Evolutionary conservation across 805 yeast species (phyloP).

Genomic region (Wickerhamiella lipophila): DNA sequence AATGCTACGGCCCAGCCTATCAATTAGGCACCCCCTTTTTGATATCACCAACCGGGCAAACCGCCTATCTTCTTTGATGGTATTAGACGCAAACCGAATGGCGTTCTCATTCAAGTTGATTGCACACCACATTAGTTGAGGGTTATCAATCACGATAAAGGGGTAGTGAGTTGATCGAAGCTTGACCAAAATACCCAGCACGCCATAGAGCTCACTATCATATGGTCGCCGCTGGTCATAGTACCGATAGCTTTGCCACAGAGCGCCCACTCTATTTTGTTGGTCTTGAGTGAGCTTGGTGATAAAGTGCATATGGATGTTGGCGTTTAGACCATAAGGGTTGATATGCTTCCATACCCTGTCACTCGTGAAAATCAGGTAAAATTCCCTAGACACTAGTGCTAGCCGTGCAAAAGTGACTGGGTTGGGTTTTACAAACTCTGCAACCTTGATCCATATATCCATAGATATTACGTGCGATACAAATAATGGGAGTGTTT

Average conservation of each 20-base stretch:
- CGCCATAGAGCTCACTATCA: neutral
- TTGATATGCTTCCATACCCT: neutral
- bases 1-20: neutral
- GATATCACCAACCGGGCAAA: neutral
- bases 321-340: neutral
- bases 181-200: neutral
- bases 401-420: neutral
- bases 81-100: neutral
- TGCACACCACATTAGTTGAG: conserved; percentile 1
- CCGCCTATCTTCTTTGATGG: neutral
- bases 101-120: neutral
- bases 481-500: too few relatives aligned
- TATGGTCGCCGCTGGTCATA: neutral
- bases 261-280: neutral
- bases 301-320: neutral
- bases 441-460: conserved; percentile 2
- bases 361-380: conserved; percentile 2
- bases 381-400: neutral
- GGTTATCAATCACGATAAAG: too few relatives aligned
- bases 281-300: neutral
- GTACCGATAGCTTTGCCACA: neutral
- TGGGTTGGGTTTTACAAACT: neutral
- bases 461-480: too few relatives aligned
- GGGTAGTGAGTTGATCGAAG: neutral
- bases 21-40: neutral